Evolutionary conservation across 768 basidiomycete species (phyloP), one percentile per base, ranked within the genome.

Genomic region (Mycena amicta): DNA sequence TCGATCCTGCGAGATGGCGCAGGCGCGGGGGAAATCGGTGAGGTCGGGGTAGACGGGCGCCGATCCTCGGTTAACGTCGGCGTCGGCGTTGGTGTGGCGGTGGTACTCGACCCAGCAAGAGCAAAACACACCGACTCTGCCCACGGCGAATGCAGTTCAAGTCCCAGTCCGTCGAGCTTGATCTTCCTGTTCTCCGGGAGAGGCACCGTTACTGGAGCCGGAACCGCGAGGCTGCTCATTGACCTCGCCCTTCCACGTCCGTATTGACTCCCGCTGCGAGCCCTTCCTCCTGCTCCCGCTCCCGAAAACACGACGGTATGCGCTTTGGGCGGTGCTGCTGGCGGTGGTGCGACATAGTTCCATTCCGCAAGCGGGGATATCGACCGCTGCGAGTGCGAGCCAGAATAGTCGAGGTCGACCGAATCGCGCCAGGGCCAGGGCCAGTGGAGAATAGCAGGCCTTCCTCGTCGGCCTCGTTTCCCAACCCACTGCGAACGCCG

Each of bases 401-500:
- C 8, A 8, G 22, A 8, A n/a, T 16, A 45, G 6, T 6, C 3
- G 79, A 79, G 0, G 76, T 71, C 6, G 75, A 70, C 18, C 75
- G 73, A 5, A n/a, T n/a, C n/a, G n/a, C n/a, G n/a, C n/a, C n/a
- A n/a, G n/a, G n/a, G n/a, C n/a, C n/a, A n/a, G n/a, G n/a, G n/a
- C n/a, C n/a, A n/a, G 47, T n/a, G 1, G 78, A 73, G 56, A 78
- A 77, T 5, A 83, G 69, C 2, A 79, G 59, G 1, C 81, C 81
- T 51, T 83, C 59, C 26, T 68, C 74, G 18, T 37, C 33, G 8
- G 8, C 11, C 33, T 37, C 63, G 23, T 70, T n/a, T 70, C 1
- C 73, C 78, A 26, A 75, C 76, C 82, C 81, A 83, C 64, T 81
- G 77, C 23, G 74, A 70, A 25, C 75, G 67, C 52, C 81, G 70